Evolutionary conservation across 495 filamentous ascomycete genomes (phyloP), one percentile per base, ranked within the genome.

Genomic region (Penicillium ucsense): DNA sequence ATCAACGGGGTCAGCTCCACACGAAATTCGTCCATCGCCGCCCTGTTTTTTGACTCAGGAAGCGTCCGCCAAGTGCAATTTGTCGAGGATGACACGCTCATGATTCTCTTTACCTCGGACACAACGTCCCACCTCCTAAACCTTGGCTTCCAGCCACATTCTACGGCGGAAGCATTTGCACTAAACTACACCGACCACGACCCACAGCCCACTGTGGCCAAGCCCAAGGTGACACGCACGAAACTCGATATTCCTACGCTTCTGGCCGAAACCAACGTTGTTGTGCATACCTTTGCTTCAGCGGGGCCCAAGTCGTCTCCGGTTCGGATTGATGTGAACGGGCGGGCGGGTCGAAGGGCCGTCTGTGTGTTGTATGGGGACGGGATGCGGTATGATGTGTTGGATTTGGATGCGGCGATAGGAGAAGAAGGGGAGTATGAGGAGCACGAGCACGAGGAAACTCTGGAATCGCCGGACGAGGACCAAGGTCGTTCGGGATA

Each of bases 311-410:
- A 66, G 35, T 60, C 74, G 39, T 67, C 55, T 20, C 77, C 80
- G 3, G 43, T 66, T 6, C 51, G 64, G 47, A 46, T 83, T 12
- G 70, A 74, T 38, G 67, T 80, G 20, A 82, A 82, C 54, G 77
- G 79, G 20, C 68, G 71, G 9, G 70, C 67, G 31, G 73, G 68
- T 3, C 68, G 78, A 29, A 62, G 78, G 43, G 75, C 73, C 27
- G 65, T 77, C 3, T 81, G 76, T 53, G 74, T 80, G 27, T 52
- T 83, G 43, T 78, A 77, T 47, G 68, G 71, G 8, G 78, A 82
- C 53, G 62, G 60, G 11, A 57, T 75, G 58, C 71, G 70, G 39
- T 83, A 82, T 54, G 71, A 75, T 33, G 70, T 82, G 6, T 70
- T 80, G 46, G 77, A 81, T 54, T 45, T 83, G 45, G 80, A 82